Conservation (phyloP, 2,329 filamentous ascomycete species). For the Colletotrichum theobromicola region DNA sequence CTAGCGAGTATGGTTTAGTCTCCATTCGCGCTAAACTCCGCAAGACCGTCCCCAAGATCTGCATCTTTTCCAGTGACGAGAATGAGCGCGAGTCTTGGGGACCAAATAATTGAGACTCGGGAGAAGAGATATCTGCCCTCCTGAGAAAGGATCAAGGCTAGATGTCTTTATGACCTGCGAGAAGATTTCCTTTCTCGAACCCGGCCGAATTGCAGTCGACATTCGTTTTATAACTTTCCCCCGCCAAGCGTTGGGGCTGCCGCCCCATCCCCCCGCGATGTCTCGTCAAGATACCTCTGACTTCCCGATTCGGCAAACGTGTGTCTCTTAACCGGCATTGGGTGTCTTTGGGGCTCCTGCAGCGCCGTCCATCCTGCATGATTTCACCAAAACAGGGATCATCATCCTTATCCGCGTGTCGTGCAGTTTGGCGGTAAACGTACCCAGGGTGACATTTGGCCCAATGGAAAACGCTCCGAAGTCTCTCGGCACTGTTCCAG, state of each 20-base stretch:
- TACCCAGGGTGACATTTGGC: not conserved
- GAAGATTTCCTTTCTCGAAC: not conserved
- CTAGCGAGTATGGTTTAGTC: not conserved
- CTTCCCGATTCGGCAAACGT: not conserved
- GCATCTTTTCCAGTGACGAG: not conserved
- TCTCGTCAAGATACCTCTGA: not conserved
- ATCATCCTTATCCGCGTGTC: not conserved
- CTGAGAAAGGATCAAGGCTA: fast-evolving
- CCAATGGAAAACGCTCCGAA: not conserved
- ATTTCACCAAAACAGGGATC: not conserved
- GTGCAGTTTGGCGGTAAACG: not conserved
- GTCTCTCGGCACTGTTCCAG: not conserved
- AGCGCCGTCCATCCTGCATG: not conserved
- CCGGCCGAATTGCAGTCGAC: not conserved
- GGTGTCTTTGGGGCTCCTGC: not conserved
- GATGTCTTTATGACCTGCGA: not conserved
- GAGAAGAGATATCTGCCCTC: not conserved
- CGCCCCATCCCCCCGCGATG: not conserved
- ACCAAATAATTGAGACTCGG: not conserved
- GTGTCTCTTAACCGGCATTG: not conserved
- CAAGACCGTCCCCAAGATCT: not conserved
- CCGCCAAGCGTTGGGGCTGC: not conserved
- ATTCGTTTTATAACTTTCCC: not conserved
- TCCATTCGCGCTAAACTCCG: not conserved
- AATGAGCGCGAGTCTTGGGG: not conserved